Percentiles rank a stretch among this genome's conserved stretches.
Conservation (phyloP, 1,139 yeast genomes). For the Kluyveromyces sp. region DNA sequence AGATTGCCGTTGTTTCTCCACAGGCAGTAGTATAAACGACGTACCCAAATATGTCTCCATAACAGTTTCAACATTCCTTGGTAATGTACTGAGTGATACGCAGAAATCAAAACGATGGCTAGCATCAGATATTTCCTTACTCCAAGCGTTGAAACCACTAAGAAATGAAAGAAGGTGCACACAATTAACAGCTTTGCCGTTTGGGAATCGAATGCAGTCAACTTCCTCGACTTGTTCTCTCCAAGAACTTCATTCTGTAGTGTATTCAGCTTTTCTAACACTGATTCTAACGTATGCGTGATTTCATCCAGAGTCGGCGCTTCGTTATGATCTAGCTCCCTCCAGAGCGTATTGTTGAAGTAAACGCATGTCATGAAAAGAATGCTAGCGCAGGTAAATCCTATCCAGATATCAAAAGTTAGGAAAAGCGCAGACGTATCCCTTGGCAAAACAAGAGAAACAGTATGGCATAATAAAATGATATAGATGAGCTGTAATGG, state of each 20-base stretch:
- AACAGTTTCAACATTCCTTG: constrained; percentile 25
- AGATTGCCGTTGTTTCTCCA: constrained; percentile 3
- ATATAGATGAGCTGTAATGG: constrained; percentile 20
- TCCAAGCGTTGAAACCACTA: constrained; percentile 13
- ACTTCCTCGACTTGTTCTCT: neutral
- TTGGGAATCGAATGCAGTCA: neutral
- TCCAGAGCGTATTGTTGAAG: constrained; percentile 18
- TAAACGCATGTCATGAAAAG: constrained; percentile 17
- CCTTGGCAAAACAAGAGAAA: constrained; percentile 6
- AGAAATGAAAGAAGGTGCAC: constrained; percentile 15
- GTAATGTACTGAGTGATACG: constrained; percentile 26
- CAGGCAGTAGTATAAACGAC: constrained; percentile 16
- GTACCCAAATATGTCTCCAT: constrained; percentile 24
- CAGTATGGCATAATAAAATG: constrained; percentile 11
- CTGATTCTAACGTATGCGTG: constrained; percentile 23
- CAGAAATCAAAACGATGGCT: constrained; percentile 9
- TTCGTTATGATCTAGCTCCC: constrained; percentile 21
- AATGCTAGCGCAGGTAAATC: constrained; percentile 16
- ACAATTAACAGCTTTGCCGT: constrained; percentile 5
- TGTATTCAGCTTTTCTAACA: constrained; percentile 21
- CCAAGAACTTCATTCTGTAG: constrained; percentile 17
- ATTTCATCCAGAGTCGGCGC: constrained; percentile 32
- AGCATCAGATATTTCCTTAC: constrained; percentile 13
- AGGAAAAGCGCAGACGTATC: constrained; percentile 4
- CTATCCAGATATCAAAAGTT: constrained; percentile 18